Base-by-base conservation (phyloP, 352 stramenopile genomes). In the Phytopythium boreale region DNA sequence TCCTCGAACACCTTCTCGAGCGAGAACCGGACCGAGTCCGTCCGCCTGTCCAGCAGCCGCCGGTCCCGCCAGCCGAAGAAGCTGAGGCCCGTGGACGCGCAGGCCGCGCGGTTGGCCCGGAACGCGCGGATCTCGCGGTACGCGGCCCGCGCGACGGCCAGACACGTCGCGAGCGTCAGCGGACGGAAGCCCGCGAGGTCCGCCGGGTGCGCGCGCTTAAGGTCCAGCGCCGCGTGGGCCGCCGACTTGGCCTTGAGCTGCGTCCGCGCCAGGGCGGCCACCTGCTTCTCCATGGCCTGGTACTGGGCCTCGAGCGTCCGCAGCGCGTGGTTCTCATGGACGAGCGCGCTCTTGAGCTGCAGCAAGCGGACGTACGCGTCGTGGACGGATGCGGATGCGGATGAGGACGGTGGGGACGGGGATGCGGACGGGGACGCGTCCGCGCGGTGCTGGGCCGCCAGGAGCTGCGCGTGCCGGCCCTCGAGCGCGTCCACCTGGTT, bases 41-140 rank as follows among this genome's bases (percentile, higher is more conserved):
- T 63, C 51, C 59, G 51, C 58, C 80, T 72, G 59, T 72, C 68
- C 29, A 87, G 61, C 26, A 73, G 64, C 62, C 87, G 82, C 10
- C 70, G 75, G 50, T 92, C 82, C 55, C 75, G 70, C 82, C 82
- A 92, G n/a, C 82, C 82, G 46, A 92, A 71, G 24, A 92, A 71
- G 36, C 71, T 87, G 27, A 72, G 80, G 12, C 80, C 82, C 0
- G 80, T 89, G 1, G 80, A 84, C 56, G 76, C 76, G 31, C 74
- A 72, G 8, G 74, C 72, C 11, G 39, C 36, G 19, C 84, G 69
- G 58, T 69, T 86, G 61, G 78, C 70, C 15, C 79, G 79, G 63
- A 90, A 92, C 17, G 63, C 60, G 43, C 74, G 74, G 49, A 90
- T 81, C 61, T 83, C 71, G 15, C 64, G 27, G 56, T 85, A 87